These are phyloP conservation scores for Phanerodontia chrysosporium DNA, from an alignment of 768 basidiomycete genomes.

Conservation along the genomic window DNA sequence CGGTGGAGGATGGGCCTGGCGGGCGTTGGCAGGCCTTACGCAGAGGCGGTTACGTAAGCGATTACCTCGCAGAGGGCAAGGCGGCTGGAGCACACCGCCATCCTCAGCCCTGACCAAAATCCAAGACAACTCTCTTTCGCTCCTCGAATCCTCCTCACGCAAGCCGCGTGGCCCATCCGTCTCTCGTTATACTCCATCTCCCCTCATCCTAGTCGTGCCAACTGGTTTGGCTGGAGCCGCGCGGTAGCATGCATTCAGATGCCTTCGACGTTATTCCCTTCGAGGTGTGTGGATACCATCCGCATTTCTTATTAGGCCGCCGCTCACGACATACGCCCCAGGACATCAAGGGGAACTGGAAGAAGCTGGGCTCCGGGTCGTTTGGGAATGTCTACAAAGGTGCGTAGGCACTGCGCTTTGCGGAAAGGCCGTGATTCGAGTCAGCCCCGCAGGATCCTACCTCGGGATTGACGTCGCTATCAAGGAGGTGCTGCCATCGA, in stretches of 20 bases:
- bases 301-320: background rate
- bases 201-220: background rate
- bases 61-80: background rate
- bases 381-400: slow-evolving; percentile 93
- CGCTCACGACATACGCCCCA: slow-evolving; percentile 25
- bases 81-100: background rate
- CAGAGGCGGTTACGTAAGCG: background rate
- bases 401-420: slow-evolving; percentile 27
- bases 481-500: slow-evolving; percentile 92
- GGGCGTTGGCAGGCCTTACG: too few relatives aligned
- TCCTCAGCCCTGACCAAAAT: background rate
- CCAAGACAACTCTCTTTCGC: background rate
- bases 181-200: background rate
- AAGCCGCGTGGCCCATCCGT: background rate
- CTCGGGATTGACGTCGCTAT: slow-evolving; percentile 95
- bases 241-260: slow-evolving; percentile 41
- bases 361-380: slow-evolving; percentile 86
- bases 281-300: slow-evolving; percentile 47
- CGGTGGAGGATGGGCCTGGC: too few relatives aligned
- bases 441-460: slow-evolving; percentile 60
- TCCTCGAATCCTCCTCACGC: background rate
- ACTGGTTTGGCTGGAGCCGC: slow-evolving; percentile 1
- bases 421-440: background rate
- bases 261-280: slow-evolving; percentile 87
- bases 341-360: slow-evolving; percentile 88